phyloP scores from a whole-genome alignment of 495 filamentous ascomycete species.

The Lentithecium fluviatile region DNA sequence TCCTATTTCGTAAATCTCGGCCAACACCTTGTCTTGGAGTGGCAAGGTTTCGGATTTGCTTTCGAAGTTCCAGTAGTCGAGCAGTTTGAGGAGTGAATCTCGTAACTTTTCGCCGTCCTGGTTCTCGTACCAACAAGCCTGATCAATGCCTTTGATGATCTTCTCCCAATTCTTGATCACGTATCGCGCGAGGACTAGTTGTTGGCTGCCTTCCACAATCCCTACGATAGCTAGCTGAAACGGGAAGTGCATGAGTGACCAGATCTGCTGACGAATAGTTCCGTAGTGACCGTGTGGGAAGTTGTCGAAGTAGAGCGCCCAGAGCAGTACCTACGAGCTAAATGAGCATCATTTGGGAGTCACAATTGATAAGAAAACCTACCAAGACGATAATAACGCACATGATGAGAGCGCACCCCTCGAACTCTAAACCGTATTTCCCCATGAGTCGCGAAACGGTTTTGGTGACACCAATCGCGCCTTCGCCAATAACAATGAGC shows the following conservation, averaged over 20 bases:
- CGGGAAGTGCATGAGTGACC: constrained; percentile 34
- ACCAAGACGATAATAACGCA: constrained; percentile 34
- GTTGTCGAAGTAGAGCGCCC: constrained; percentile 34
- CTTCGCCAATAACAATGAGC: constrained; percentile 36
- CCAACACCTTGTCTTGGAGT: background rate
- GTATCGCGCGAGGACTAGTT: constrained; percentile 32
- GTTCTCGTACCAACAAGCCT: constrained; percentile 21
- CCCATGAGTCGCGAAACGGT: constrained; percentile 34
- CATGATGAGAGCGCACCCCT: constrained; percentile 29
- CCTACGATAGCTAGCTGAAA: constrained; percentile 34
- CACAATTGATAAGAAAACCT: constrained; percentile 3
- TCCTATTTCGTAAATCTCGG: constrained; percentile 3
- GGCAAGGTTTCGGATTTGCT: constrained; percentile 21
- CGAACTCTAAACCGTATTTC: constrained; percentile 26
- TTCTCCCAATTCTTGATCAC: constrained; percentile 24
- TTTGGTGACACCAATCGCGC: constrained; percentile 36
- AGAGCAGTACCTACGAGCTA: constrained; percentile 25
- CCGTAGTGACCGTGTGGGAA: constrained; percentile 35
- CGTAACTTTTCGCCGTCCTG: constrained; percentile 23
- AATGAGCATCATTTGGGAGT: background rate
- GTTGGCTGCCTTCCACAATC: constrained; percentile 34
- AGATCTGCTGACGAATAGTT: constrained; percentile 36
- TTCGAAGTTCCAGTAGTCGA: constrained; percentile 29
- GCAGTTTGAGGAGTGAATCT: constrained; percentile 7
- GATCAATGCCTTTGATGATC: constrained; percentile 15